phyloP scores from a whole-genome alignment of 768 basidiomycete genomes.

The Suillus alpinus region DNA sequence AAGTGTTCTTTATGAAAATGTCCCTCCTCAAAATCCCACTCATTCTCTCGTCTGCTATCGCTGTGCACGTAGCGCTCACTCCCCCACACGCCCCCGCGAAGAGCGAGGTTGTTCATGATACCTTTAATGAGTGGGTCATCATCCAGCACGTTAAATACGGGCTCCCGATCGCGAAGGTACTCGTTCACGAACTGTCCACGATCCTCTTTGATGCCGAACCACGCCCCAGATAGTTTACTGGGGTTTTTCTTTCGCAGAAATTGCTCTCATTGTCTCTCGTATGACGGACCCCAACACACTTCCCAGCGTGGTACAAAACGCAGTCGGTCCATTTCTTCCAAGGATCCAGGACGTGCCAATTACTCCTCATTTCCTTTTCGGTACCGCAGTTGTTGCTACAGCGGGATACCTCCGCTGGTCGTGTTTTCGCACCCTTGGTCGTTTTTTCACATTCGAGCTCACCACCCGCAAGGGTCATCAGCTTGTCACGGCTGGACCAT shows the following conservation, averaged over 20 bases:
- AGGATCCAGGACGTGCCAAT: constrained; percentile 1
- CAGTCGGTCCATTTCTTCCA: background rate
- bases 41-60: constrained; percentile 39
- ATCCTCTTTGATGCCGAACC: background rate
- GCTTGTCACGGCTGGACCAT: constrained; percentile 29
- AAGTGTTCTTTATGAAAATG: constrained; percentile 13
- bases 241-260: constrained; percentile 1
- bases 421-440: constrained; percentile 26
- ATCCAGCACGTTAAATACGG: background rate
- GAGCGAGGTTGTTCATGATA: constrained; percentile 24
- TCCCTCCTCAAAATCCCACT: constrained; percentile 40
- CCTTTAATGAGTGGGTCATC: constrained; percentile 2
- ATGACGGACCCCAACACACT: background rate
- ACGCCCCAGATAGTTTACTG: constrained; percentile 4
- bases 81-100: constrained; percentile 44
- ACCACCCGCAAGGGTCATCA: constrained; percentile 20
- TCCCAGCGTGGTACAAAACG: background rate
- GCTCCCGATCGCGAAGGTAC: background rate
- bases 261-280: background rate
- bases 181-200: background rate
- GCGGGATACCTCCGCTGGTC: constrained; percentile 22
- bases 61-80: constrained; percentile 40
- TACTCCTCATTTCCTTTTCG: constrained; percentile 17
- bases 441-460: constrained; percentile 29
- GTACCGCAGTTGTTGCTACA: constrained; percentile 12